Evolutionary conservation across 441 rosid genomes (phyloP).

Genomic region (Manihot esculenta): DNA sequence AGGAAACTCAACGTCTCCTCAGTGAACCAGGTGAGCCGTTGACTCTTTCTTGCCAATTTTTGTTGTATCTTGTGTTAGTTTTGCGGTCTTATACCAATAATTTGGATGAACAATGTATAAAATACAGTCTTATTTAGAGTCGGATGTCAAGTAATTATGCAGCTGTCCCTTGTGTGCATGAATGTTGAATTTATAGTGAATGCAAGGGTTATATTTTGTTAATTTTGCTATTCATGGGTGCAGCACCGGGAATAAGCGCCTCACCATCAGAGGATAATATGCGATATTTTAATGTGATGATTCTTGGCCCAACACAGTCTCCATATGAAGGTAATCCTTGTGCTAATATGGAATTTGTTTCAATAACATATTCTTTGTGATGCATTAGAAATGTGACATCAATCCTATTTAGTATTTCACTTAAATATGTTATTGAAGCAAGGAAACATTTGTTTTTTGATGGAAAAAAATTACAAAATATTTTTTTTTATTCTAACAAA

Average conservation of each 20-base stretch:
- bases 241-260: constrained; percentile 97
- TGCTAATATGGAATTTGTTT: neutral
- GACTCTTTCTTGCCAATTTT: neutral
- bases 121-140: neutral
- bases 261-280: constrained; percentile 97
- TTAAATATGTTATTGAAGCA: neutral
- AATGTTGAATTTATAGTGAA: neutral
- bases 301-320: constrained; percentile 97
- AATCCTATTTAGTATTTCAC: neutral
- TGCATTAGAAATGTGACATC: neutral
- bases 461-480: too few species aligned
- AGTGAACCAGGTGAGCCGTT: constrained; percentile 82
- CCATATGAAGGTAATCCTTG: constrained; percentile 82
- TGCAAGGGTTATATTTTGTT: neutral
- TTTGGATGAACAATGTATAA: neutral
- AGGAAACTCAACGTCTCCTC: constrained; percentile 99
- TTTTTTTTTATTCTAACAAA: too few species aligned
- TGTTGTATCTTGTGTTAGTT: neutral
- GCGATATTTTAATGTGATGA: constrained; percentile 97
- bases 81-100: neutral
- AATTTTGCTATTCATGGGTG: constrained; percentile 10
- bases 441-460: neutral
- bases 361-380: too few species aligned
- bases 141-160: neutral
- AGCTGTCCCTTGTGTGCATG: neutral